phyloP scores from a whole-genome alignment of 106 monocot species.

The Alisma plantagoaquatica region DNA sequence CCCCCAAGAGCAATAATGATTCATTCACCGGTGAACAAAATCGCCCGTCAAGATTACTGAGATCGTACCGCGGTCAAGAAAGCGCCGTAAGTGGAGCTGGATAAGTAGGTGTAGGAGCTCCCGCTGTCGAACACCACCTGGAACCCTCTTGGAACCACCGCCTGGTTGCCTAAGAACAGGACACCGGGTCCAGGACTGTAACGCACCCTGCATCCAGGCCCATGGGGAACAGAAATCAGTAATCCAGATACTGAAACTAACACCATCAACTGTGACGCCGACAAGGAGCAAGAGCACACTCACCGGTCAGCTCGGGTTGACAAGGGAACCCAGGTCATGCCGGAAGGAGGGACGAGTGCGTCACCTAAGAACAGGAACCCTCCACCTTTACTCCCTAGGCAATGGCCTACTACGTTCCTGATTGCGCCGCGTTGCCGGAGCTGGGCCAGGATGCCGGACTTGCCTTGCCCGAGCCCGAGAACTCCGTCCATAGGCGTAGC shows the following conservation, averaged over 20 bases:
- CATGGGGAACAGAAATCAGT: neutral
- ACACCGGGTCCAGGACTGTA: conserved; percentile 58
- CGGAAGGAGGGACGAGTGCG: conserved; percentile 29
- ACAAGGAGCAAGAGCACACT: neutral
- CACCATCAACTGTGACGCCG: too few species aligned
- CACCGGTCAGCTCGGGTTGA: conserved; percentile 17
- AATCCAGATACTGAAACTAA: neutral
- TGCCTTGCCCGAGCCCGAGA: conserved; percentile 59
- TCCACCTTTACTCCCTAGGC: conserved; percentile 40
- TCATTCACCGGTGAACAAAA: too few species aligned
- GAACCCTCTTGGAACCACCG: neutral
- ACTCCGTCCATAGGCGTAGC: conserved; percentile 44
- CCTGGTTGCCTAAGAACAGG: conserved; percentile 23
- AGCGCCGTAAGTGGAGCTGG: neutral
- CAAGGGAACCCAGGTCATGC: conserved; percentile 53
- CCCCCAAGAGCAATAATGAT: neutral
- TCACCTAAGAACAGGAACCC: conserved; percentile 78
- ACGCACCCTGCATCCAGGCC: conserved; percentile 24
- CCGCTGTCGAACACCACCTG: conserved; percentile 1
- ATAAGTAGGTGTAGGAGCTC: conserved; percentile 18
- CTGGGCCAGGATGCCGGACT: conserved; percentile 42
- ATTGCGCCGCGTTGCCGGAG: conserved; percentile 38
- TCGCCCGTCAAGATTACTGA: too few species aligned
- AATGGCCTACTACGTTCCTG: conserved; percentile 63
- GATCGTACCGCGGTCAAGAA: conserved; percentile 20